Conservation (phyloP, 768 basidiomycete genomes). For the Leucosporidium creatinivorum region DNA sequence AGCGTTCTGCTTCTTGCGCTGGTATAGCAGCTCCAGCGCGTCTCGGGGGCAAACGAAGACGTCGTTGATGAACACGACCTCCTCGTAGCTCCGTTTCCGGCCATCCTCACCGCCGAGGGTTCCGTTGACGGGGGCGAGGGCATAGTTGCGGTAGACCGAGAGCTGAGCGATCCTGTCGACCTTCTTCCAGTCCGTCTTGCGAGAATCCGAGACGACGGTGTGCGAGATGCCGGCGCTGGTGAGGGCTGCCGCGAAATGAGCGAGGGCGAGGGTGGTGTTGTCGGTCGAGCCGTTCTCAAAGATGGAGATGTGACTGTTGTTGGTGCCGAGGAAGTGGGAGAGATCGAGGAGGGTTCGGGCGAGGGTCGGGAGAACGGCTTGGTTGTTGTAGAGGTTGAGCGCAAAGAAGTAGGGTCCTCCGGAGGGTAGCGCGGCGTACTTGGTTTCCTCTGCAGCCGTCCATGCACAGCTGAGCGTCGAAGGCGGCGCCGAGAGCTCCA, state of each 20-base stretch:
- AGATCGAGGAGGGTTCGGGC: slow-evolving; percentile 25
- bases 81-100: slow-evolving; percentile 2
- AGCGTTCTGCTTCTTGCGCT: slow-evolving; percentile 27
- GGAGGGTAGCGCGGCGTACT: slow-evolving; percentile 7
- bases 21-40: slow-evolving; percentile 32
- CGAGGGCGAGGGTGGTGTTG: slow-evolving; percentile 34
- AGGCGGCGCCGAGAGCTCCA: neutral
- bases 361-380: slow-evolving; percentile 32
- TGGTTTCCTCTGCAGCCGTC: neutral
- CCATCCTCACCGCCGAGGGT: neutral
- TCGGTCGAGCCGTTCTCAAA: slow-evolving; percentile 38
- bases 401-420: slow-evolving; percentile 31
- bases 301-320: slow-evolving; percentile 35
- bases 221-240: slow-evolving; percentile 17
- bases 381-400: slow-evolving; percentile 37
- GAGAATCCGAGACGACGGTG: slow-evolving; percentile 32
- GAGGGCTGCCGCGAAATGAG: slow-evolving; percentile 28
- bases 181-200: slow-evolving; percentile 28
- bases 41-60: slow-evolving; percentile 31
- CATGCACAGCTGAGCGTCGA: slow-evolving; percentile 1
- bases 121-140: slow-evolving; percentile 31
- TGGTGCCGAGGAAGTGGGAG: slow-evolving; percentile 30
- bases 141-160: slow-evolving; percentile 36
- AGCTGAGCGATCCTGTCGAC: slow-evolving; percentile 38
- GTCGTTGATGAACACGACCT: slow-evolving; percentile 38